Conservation (phyloP, 2,329 filamentous ascomycete species). For the Cytospora paraplurivora region DNA sequence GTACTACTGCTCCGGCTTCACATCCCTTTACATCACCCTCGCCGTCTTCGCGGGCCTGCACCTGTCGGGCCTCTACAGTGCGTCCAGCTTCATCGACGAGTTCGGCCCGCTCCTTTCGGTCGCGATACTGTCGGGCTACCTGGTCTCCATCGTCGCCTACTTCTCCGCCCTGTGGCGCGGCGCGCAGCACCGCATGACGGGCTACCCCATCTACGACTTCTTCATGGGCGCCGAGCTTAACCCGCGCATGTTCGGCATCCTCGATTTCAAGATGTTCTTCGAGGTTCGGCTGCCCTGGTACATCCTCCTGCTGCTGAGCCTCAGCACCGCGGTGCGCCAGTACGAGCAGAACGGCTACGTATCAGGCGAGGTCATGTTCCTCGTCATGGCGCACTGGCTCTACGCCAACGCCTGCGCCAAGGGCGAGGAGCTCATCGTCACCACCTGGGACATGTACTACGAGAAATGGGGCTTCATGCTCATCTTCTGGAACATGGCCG, state of each 20-base stretch:
- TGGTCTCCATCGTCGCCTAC: constrained; percentile 83
- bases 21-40: constrained; percentile 86
- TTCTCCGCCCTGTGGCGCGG: constrained; percentile 80
- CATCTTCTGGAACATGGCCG: constrained; percentile 86
- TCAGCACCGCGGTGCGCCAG: constrained; percentile 71
- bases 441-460: constrained; percentile 87
- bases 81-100: constrained; percentile 92
- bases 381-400: constrained; percentile 77
- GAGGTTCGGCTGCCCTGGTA: constrained; percentile 87
- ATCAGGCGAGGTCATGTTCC: constrained; percentile 70
- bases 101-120: constrained; percentile 93
- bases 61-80: constrained; percentile 78
- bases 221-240: constrained; percentile 91
- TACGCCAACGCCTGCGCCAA: constrained; percentile 84
- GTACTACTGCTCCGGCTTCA: constrained; percentile 93
- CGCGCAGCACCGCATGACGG: constrained; percentile 89
- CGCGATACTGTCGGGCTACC: constrained; percentile 85
- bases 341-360: constrained; percentile 78
- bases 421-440: constrained; percentile 78
- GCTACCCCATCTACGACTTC: constrained; percentile 79
- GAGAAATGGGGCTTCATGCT: constrained; percentile 91
- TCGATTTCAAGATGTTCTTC: constrained; percentile 94
- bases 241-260: constrained; percentile 78
- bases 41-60: constrained; percentile 71
- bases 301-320: constrained; percentile 72